Evolutionary conservation across 257 asterid species (phyloP).

Genomic region (Solanum chiquidenum): DNA sequence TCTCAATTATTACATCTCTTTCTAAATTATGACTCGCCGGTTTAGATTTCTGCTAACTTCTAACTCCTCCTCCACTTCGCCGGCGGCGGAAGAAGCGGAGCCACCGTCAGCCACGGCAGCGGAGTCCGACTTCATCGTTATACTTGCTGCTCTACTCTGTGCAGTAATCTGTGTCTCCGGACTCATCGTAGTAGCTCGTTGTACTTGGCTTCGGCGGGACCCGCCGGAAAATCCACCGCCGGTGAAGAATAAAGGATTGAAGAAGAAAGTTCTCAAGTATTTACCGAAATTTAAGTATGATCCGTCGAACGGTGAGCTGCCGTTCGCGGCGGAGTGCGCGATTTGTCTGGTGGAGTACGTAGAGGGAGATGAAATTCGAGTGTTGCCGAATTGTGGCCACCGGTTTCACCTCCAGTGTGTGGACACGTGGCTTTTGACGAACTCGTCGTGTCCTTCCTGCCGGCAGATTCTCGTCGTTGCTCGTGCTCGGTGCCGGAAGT

Average conservation of each 20-base stretch:
- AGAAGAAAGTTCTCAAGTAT: constrained; percentile 9
- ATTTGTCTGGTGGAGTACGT: constrained; percentile 13
- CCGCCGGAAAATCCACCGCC: neutral
- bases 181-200: constrained; percentile 14
- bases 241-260: constrained; percentile 13
- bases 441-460: constrained; percentile 15
- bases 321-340: constrained; percentile 5
- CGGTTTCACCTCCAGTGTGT: constrained; percentile 10
- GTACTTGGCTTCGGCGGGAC: constrained; percentile 17
- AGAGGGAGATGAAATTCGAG: constrained; percentile 17
- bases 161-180: constrained; percentile 17
- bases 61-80: neutral
- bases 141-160: constrained; percentile 16
- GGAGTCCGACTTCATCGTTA: constrained; percentile 18
- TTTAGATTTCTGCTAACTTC: constrained; percentile 2
- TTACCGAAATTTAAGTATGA: constrained; percentile 9
- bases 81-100: neutral
- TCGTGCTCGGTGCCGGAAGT: constrained; percentile 11
- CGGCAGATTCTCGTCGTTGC: constrained; percentile 10
- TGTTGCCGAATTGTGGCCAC: constrained; percentile 16
- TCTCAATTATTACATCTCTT: neutral
- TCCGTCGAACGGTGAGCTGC: neutral
- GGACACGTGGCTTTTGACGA: constrained; percentile 14
- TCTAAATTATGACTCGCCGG: neutral
- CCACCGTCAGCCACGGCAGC: neutral